These are phyloP conservation scores for Penicillium sp. DNA, from an alignment of 2,329 filamentous ascomycete species.

Conservation along the genomic window DNA sequence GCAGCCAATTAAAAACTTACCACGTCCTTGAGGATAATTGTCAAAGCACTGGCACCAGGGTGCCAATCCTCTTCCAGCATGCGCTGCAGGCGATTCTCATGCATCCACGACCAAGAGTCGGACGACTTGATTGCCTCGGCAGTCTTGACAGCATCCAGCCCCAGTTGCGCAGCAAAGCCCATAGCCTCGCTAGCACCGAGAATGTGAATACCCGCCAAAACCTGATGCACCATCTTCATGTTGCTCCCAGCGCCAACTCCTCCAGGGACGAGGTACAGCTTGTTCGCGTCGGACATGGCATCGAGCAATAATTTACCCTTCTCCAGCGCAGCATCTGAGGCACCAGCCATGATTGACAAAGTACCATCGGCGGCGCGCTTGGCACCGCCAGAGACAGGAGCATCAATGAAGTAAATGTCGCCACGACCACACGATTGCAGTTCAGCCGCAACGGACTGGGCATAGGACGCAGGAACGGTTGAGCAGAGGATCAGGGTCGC, in stretches of 20 bases:
- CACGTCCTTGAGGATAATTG: constrained; percentile 63
- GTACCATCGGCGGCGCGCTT: constrained; percentile 70
- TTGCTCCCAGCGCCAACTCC: constrained; percentile 63
- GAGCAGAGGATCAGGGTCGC: constrained; percentile 68
- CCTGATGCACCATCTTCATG: constrained; percentile 66
- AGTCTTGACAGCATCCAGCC: constrained; percentile 52
- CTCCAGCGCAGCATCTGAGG: constrained; percentile 57
- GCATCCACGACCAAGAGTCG: constrained; percentile 63
- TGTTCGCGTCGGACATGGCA: constrained; percentile 60
- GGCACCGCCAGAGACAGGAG: constrained; percentile 72
- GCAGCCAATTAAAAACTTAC: constrained; percentile 26
- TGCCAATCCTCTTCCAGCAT: constrained; percentile 57
- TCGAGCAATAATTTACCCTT: constrained; percentile 62
- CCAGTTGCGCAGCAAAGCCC: constrained; percentile 60
- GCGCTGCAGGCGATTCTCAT: constrained; percentile 60
- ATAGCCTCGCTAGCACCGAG: constrained; percentile 62
- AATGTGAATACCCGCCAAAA: constrained; percentile 66
- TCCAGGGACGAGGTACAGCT: constrained; percentile 64
- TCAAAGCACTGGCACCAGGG: constrained; percentile 60
- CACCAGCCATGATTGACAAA: constrained; percentile 74
- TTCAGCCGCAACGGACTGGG: constrained; percentile 60
- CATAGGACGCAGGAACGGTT: constrained; percentile 69
- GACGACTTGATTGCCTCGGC: constrained; percentile 50
- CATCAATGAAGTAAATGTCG: constrained; percentile 70
- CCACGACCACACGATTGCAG: constrained; percentile 57